Evolutionary conservation across 768 basidiomycete genomes (phyloP).

Genomic region (Tylopilus sp.): DNA sequence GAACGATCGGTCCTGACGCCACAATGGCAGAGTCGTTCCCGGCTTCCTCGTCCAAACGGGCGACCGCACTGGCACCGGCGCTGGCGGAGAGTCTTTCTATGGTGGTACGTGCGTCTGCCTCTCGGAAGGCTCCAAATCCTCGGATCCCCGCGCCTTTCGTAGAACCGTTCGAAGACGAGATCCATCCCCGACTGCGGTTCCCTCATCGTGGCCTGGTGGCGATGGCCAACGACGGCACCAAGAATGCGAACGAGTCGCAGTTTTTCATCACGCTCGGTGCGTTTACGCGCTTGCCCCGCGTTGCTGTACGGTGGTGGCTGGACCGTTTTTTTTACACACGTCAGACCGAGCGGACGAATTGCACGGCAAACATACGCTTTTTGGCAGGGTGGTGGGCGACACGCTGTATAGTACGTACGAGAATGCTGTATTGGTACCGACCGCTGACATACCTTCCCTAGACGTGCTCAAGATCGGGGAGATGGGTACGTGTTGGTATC

Average conservation of each 20-base stretch:
- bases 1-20: background rate
- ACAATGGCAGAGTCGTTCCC: constrained; percentile 66
- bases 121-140: background rate
- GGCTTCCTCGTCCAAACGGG: constrained; percentile 94
- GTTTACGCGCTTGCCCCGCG: background rate
- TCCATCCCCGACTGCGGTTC: constrained; percentile 88
- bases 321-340: background rate
- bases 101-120: constrained; percentile 54
- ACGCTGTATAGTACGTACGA: constrained; percentile 76
- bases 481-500: constrained; percentile 54
- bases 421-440: background rate
- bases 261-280: constrained; percentile 92
- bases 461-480: constrained; percentile 92
- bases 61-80: constrained; percentile 87
- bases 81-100: constrained; percentile 91
- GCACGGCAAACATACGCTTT: constrained; percentile 92
- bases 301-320: background rate
- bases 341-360: constrained; percentile 88
- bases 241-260: constrained; percentile 90
- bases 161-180: constrained; percentile 95
- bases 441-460: constrained; percentile 26
- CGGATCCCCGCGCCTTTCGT: background rate
- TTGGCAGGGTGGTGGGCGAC: constrained; percentile 86
- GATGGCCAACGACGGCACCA: constrained; percentile 89
- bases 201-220: constrained; percentile 87